These are phyloP conservation scores for Sherardia arvensis DNA, from an alignment of 257 asterid genomes.

Conservation along the genomic window DNA sequence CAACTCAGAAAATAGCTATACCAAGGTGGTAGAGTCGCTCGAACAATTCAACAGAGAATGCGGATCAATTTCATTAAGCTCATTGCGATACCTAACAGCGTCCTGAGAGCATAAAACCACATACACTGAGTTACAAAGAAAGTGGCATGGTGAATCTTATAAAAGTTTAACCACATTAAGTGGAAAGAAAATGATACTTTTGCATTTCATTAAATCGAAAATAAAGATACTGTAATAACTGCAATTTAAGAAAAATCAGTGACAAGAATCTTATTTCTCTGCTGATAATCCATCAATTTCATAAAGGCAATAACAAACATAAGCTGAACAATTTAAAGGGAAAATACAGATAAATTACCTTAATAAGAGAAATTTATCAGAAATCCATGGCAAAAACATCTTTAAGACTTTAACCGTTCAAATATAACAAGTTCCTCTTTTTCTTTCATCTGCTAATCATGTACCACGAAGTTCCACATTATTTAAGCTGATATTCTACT, in stretches of 20 bases:
- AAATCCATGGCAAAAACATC: background rate
- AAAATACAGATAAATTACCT: background rate
- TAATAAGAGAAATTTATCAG: background rate
- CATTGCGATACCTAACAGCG: constrained; percentile 51
- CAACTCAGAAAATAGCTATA: constrained; percentile 17
- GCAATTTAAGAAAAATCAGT: too few species aligned
- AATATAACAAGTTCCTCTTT: background rate
- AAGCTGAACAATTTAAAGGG: background rate
- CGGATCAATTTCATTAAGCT: constrained; percentile 57
- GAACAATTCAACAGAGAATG: constrained; percentile 61
- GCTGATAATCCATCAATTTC: background rate
- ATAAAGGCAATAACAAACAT: background rate
- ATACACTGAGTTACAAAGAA: background rate
- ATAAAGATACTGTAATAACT: background rate
- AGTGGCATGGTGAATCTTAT: constrained; percentile 1
- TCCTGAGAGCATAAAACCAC: constrained; percentile 32
- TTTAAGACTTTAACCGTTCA: background rate
- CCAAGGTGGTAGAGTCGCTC: constrained; percentile 77
- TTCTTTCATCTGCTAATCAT: background rate
- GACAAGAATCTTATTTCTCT: too few species aligned
- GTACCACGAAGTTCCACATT: background rate
- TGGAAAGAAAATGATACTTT: too few species aligned
- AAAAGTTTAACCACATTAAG: too few species aligned
- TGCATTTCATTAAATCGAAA: background rate
- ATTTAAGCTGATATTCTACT: background rate